Evolutionary conservation across 495 filamentous ascomycete species (phyloP).

Genomic region (Staphylotrichum longicolle): DNA sequence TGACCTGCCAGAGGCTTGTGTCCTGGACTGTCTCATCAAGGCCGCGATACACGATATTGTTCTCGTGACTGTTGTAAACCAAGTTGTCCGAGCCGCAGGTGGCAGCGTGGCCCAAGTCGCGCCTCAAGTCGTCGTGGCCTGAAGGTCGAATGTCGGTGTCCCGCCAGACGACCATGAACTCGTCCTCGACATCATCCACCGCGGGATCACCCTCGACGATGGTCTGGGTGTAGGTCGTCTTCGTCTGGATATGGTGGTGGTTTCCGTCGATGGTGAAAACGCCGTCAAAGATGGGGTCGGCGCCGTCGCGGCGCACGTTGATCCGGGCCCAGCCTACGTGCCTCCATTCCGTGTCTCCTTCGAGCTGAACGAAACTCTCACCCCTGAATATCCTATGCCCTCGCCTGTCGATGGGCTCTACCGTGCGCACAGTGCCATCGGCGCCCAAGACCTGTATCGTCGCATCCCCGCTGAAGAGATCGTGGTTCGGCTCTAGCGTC

Average conservation of each 20-base stretch:
- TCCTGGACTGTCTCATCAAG: slow-evolving; percentile 32
- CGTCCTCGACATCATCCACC: slow-evolving; percentile 56
- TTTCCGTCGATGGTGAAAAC: slow-evolving; percentile 77
- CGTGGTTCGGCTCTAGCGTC: slow-evolving; percentile 84
- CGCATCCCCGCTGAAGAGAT: slow-evolving; percentile 77
- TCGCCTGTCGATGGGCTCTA: slow-evolving; percentile 64
- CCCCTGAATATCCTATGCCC: slow-evolving; percentile 85
- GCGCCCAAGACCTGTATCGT: slow-evolving; percentile 65
- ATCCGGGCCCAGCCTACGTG: slow-evolving; percentile 85
- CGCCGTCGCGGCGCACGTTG: slow-evolving; percentile 70
- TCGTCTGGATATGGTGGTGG: slow-evolving; percentile 84
- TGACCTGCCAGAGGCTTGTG: slow-evolving; percentile 31
- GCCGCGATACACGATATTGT: slow-evolving; percentile 60
- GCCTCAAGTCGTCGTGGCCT: slow-evolving; percentile 37
- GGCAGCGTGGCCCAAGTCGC: slow-evolving; percentile 31
- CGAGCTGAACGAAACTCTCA: slow-evolving; percentile 64
- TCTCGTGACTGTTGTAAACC: slow-evolving; percentile 64
- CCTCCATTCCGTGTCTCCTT: slow-evolving; percentile 64
- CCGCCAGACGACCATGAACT: slow-evolving; percentile 87
- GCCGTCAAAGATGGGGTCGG: slow-evolving; percentile 81
- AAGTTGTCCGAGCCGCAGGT: slow-evolving; percentile 67
- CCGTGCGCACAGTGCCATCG: slow-evolving; percentile 61
- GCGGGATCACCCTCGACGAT: slow-evolving; percentile 71
- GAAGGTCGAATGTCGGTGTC: slow-evolving; percentile 72
- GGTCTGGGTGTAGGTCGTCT: slow-evolving; percentile 70